Evolutionary conservation across 306 rosid genomes (phyloP), one percentile per base, ranked within the genome.

Genomic region (Cicer yamashitae): DNA sequence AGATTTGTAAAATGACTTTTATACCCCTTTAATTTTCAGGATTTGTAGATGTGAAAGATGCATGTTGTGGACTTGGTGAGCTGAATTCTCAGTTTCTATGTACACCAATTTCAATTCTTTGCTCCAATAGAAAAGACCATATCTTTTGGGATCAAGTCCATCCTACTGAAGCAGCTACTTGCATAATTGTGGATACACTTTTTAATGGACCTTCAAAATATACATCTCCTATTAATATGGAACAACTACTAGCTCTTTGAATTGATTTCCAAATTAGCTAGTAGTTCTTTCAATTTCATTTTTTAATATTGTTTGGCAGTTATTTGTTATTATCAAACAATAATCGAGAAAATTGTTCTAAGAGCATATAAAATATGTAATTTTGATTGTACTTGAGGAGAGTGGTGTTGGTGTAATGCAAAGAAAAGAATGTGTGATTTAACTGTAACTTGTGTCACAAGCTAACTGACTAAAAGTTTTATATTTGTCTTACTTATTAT

Each of bases 111-210:
- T 77, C 94, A 0, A 17, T 1, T 2, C 15, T 77, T 47, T 91
- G 94, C 84, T 43, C 92, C 25, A 88, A 94, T 22, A 89, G 94
- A 81, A 30, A 74, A 6, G 83, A 85, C 53, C 91, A 88, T 70
- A 8, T 94, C 34, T 94, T 94, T 69, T 91, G 97, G 97, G 97
- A 94, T 77, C 53, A 51, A 22, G 84, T n/a, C 60, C 98, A 93
- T 79, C 98, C 97, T 1, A 82, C 93, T 2, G 84, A 94, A 77
- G 84, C 88, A 54, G 85, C 90, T 18, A 18, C 67, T 56, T 77
- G 83, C 14, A 67, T 87, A 5, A 7, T 88, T 43, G 82, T 65
- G 7, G 88, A 90, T 43, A 47, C 11, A 39, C 67, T 94, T 34
- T 91, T 84, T 18, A 45, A 82, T 46, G 94, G 91, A 69, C 70